These are phyloP conservation scores for Herpetomonas tarakana DNA, from an alignment of 208 protist genomes.

Conservation along the genomic window DNA sequence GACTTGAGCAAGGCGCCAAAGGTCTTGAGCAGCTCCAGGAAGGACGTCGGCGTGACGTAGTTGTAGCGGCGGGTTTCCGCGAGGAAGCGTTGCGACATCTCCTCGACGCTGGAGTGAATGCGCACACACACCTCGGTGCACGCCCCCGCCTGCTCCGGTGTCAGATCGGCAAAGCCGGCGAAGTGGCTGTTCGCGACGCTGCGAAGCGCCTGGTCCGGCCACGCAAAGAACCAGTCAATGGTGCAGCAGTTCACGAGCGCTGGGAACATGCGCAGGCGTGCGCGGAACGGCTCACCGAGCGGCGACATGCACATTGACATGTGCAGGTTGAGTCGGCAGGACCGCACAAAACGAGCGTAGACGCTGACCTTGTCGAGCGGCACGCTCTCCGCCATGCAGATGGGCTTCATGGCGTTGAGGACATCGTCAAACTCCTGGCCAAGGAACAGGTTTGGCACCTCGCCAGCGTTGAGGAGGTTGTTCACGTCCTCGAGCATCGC, in stretches of 20 bases:
- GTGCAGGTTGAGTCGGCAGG: slow-evolving; percentile 95
- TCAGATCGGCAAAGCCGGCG: slow-evolving; percentile 24
- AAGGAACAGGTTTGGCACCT: slow-evolving; percentile 97
- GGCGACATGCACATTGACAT: slow-evolving; percentile 97
- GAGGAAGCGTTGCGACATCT: slow-evolving; percentile 86
- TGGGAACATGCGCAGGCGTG: slow-evolving; percentile 97
- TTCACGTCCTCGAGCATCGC: slow-evolving; percentile 99
- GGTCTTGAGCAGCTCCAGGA: slow-evolving; percentile 95
- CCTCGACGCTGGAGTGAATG: slow-evolving; percentile 95
- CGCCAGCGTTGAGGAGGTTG: slow-evolving; percentile 97
- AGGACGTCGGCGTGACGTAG: slow-evolving; percentile 99
- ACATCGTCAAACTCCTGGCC: slow-evolving; percentile 94
- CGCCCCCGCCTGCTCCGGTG: slow-evolving; percentile 36
- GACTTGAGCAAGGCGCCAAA: slow-evolving; percentile 86
- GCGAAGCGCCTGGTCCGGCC: slow-evolving; percentile 94
- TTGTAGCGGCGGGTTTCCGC: slow-evolving; percentile 93
- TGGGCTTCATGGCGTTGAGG: slow-evolving; percentile 91
- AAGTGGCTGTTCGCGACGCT: slow-evolving; percentile 94
- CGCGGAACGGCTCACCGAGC: slow-evolving; percentile 94
- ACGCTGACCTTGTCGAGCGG: slow-evolving; percentile 94
- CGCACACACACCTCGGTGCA: slow-evolving; percentile 92
- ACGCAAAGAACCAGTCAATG: slow-evolving; percentile 99
- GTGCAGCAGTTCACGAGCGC: slow-evolving; percentile 98
- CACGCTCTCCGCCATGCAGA: slow-evolving; percentile 90
- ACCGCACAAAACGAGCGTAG: slow-evolving; percentile 93